Evolutionary conservation across 2,329 filamentous ascomycete genomes (phyloP).

Genomic region (Knufia petricola): DNA sequence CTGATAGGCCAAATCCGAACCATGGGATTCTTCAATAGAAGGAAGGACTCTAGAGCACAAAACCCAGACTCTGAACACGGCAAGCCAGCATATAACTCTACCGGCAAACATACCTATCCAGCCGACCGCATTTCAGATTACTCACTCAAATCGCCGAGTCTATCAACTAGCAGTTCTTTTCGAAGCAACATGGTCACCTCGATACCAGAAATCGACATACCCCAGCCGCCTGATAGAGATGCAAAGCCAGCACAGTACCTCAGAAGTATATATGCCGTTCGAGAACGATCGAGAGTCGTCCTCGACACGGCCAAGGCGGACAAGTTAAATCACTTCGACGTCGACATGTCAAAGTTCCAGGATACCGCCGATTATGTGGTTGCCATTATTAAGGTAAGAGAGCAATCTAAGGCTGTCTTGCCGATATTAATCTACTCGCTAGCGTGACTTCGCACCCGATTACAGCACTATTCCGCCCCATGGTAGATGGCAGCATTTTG

Average conservation of each 20-base stretch:
- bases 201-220: conserved; percentile 64
- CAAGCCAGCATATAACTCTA: conserved; percentile 6
- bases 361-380: conserved; percentile 80
- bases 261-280: conserved; percentile 76
- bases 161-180: conserved; percentile 11
- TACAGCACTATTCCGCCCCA: conserved; percentile 73
- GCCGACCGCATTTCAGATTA: conserved; percentile 18
- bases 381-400: conserved; percentile 78
- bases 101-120: conserved; percentile 11
- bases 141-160: conserved; percentile 21
- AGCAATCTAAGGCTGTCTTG: neutral
- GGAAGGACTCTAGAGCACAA: conserved; percentile 35
- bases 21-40: conserved; percentile 39
- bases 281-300: conserved; percentile 66
- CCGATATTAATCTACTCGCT: conserved; percentile 11
- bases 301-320: conserved; percentile 68
- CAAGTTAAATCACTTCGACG: conserved; percentile 73
- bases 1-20: conserved; percentile 17
- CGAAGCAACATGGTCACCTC: conserved; percentile 13
- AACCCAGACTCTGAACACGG: conserved; percentile 8
- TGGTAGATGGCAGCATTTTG: conserved; percentile 55
- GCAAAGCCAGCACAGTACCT: conserved; percentile 85
- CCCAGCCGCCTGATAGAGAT: conserved; percentile 75
- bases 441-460: conserved; percentile 62
- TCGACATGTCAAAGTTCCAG: conserved; percentile 73